Base-by-base conservation (phyloP, 768 basidiomycete genomes). In the Amanita rubescens region DNA sequence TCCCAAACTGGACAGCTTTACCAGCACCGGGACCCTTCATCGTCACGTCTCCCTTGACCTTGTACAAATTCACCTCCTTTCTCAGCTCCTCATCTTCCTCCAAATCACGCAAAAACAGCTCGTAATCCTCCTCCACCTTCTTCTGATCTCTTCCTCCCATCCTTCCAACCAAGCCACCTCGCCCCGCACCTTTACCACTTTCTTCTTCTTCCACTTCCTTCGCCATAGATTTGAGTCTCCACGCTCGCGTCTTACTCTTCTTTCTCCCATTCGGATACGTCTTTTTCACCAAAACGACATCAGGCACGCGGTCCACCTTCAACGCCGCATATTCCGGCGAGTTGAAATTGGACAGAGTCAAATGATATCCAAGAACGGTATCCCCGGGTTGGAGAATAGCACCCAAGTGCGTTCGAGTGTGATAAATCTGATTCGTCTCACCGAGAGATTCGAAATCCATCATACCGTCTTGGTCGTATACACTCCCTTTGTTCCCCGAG, bases 101-200 rank as follows among this genome's bases (percentile, higher is more conserved):
- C 46, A 97, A 69, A 57, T 96, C 94, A 43, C 88, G 80, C 69
- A 98, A 72, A 81, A 99, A 99, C 48, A 90, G 58, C 73, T 98
- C 96, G 69, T 98, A 99, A 65, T 99, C 95, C 65, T 91, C 85
- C 60, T 97, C 94, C 54, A 98, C 90, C 75, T 94, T 93, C 73
- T 79, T 85, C 69, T 84, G 80, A 70, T 95, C 94, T 44, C 92
- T 75, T 33, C 93, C 94, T 10, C 94, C 94, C 78, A 87, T 77
- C 44, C 92, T 74, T 1, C 94, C 94, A 41, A 95, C 84, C n/a
- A 93, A 85, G 52, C 94, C 47, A n/a, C 47, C 47, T 34, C 32
- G 27, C n/a, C 41, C 41, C 12, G 41, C 41, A 2, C 14, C 94
- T 38, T 90, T 86, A 45, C 73, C 77, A 27, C 85, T 78, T 27